These are phyloP conservation scores for Starmerella floris DNA, from an alignment of 805 yeast genomes.

Conservation along the genomic window DNA sequence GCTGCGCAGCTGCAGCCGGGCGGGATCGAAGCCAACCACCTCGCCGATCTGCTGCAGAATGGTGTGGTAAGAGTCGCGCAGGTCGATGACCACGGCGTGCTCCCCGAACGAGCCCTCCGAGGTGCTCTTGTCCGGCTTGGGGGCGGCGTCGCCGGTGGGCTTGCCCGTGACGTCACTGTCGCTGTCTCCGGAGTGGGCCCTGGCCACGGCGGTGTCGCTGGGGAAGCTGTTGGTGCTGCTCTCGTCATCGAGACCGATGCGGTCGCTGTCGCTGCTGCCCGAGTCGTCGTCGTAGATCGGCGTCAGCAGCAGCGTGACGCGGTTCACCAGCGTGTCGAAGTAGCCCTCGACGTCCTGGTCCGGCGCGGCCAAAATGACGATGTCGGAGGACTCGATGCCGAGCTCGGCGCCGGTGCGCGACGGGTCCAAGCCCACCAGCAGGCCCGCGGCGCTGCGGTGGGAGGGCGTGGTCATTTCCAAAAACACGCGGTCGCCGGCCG, in stretches of 20 bases:
- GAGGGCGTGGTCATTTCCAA: not conserved
- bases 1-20: slow-evolving; percentile 43
- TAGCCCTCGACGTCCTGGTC: slow-evolving; percentile 16
- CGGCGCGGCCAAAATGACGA: slow-evolving; percentile 3
- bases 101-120: no score
- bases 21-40: slow-evolving; percentile 44
- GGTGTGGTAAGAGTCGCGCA: slow-evolving; percentile 43
- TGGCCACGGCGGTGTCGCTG: not conserved
- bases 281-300: slow-evolving; percentile 8
- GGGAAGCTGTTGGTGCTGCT: no score
- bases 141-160: not conserved
- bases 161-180: not conserved
- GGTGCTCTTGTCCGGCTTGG: not conserved
- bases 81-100: slow-evolving; percentile 50
- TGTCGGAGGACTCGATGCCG: not conserved
- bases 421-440: not conserved
- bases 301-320: slow-evolving; percentile 19
- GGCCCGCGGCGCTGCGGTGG: not conserved
- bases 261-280: slow-evolving; percentile 19
- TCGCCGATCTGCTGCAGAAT: slow-evolving; percentile 50
- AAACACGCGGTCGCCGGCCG: not conserved
- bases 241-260: not conserved
- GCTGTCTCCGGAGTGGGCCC: slow-evolving; percentile 6
- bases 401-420: not conserved
- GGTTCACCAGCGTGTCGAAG: slow-evolving; percentile 27